A percentile compares a stretch with the other conserved stretches of the same genome.
These are phyloP conservation scores for Amanita brunnescens DNA, from an alignment of 768 basidiomycete genomes.

Conservation along the genomic window DNA sequence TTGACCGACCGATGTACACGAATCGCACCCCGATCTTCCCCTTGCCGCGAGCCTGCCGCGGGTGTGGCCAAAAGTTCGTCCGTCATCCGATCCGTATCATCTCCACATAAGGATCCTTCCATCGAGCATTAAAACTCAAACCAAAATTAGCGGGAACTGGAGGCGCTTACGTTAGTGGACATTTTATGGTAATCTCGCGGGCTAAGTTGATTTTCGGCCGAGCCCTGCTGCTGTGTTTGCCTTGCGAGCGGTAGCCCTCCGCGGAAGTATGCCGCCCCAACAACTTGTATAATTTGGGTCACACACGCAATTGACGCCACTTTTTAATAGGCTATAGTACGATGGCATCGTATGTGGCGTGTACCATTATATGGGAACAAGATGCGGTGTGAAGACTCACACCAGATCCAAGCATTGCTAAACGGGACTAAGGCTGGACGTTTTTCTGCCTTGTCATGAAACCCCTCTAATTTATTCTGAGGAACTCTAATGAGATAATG, in stretches of 20 bases:
- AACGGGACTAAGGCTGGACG: too few species aligned
- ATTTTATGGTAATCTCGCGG: neutral
- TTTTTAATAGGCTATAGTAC: neutral
- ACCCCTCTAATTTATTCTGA: too few species aligned
- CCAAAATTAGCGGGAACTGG: neutral
- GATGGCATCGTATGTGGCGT: neutral
- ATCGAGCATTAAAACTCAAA: neutral
- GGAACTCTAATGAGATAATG: too few species aligned
- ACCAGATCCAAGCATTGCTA: neutral
- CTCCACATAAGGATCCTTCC: neutral
- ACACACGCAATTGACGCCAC: neutral
- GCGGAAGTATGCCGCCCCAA: neutral
- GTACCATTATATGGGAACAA: neutral
- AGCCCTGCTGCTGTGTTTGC: neutral
- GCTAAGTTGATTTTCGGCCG: neutral
- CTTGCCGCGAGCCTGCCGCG: constrained; percentile 24
- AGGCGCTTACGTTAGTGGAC: neutral
- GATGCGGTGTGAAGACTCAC: neutral
- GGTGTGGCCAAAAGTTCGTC: constrained; percentile 24
- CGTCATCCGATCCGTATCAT: constrained; percentile 13
- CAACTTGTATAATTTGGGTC: neutral
- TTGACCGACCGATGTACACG: neutral
- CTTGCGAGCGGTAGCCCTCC: neutral
- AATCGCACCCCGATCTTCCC: neutral
- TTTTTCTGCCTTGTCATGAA: too few species aligned